Conservation (phyloP, 2,329 filamentous ascomycete species). For the Aspergillus ibericus region DNA sequence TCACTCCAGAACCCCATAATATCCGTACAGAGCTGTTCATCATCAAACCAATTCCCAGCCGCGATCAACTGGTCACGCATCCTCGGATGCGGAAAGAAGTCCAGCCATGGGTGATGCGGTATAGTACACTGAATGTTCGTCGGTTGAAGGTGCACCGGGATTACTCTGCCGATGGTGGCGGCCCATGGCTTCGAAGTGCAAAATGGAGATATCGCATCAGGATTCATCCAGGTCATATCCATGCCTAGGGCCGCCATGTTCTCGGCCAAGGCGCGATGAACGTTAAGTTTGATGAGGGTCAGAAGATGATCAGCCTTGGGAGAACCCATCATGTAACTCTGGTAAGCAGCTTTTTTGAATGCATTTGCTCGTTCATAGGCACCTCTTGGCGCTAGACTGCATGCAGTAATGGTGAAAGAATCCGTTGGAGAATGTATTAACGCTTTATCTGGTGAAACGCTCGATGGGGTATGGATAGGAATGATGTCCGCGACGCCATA, state of each 20-base stretch:
- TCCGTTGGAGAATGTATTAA: too few relatives aligned
- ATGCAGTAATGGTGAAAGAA: too few relatives aligned
- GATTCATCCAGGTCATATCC: conserved; percentile 16
- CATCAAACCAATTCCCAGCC: conserved; percentile 29
- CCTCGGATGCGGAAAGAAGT: conserved; percentile 29
- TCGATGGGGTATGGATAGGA: too few relatives aligned
- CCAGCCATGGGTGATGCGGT: conserved; percentile 42
- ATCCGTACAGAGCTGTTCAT: conserved; percentile 38
- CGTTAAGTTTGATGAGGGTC: conserved; percentile 1
- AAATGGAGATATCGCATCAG: conserved; percentile 27
- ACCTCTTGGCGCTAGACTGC: too few relatives aligned
- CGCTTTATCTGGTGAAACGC: too few relatives aligned
- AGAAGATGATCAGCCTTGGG: not conserved
- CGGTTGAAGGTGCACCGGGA: conserved; percentile 33
- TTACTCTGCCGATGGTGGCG: not conserved
- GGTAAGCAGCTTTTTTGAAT: too few relatives aligned
- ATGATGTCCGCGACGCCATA: too few relatives aligned
- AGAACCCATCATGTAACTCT: too few relatives aligned
- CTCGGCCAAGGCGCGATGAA: not conserved
- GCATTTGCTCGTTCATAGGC: too few relatives aligned
- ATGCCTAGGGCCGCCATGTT: conserved; percentile 2
- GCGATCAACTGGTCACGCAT: conserved; percentile 42
- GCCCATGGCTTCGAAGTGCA: not conserved
- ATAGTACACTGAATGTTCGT: conserved; percentile 38
- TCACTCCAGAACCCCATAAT: conserved; percentile 26